Base-by-base conservation (phyloP, 1,139 yeast species). In the Candida pseudoviswanathii region DNA sequence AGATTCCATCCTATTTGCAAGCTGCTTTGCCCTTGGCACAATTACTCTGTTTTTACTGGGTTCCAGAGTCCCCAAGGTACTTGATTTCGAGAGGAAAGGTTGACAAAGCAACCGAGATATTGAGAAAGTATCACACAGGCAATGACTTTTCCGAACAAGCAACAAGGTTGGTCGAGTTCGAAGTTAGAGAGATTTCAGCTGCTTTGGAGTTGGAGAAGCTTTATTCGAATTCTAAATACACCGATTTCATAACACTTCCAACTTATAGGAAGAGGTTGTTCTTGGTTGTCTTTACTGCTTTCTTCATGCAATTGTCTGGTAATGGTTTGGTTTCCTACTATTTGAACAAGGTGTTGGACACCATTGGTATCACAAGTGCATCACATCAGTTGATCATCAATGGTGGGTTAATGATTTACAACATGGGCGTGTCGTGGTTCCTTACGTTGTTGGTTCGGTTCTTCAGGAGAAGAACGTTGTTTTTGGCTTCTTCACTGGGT, bases 261-360 rank as follows among this genome's bases (percentile, higher is more conserved):
- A 64, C 69, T 33, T 74, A 74, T 70, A 59, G 84, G 70, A 69
- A 69, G 58, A 73, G 83, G 66, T 58, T 71, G 21, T 75, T 73
- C 54, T 64, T 77, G 51, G 54, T 64, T 29, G 33, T 64, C 30
- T 67, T 68, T 56, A 60, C 70, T 33, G 71, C 73, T 32, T 55
- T 66, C 22, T 65, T 75, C 60, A 72, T 74, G 70, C 82, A 79
- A 57, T 67, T 78, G 49, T 71, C 78, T 33, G 84, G 84, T 57
- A 78, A 78, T 54, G 82, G 81, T 47, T 67, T 80, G 46, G 80
- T 79, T 22, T 75, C 82, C 0, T 79, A 78, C 65, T 80, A 80
- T 60, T 64, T 80, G 54, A 71, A 70, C 46, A 70, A 70, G 53
- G 82, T 80, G 25, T 68, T 80, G 57, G 62, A 69, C 51, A 71